Conservation (phyloP, 31 red algal species). For the Endocladia muricata region DNA sequence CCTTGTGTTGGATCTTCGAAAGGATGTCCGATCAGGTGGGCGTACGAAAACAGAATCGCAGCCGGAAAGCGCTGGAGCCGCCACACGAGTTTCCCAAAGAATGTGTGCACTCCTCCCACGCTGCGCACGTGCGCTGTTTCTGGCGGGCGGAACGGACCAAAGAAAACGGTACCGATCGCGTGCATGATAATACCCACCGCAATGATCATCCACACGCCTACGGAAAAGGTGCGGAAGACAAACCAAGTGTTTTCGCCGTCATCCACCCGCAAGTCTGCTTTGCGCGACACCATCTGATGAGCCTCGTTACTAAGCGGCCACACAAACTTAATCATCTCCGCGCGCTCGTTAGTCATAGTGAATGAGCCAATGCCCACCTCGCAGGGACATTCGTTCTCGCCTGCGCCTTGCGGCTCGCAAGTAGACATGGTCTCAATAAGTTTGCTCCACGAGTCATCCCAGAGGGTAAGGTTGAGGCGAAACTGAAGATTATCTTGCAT, state of each 20-base stretch:
- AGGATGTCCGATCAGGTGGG: constrained; percentile 51
- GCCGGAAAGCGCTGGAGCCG: constrained; percentile 37
- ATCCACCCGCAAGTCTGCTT: constrained; percentile 35
- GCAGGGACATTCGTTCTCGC: constrained; percentile 14
- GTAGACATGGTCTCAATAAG: background rate
- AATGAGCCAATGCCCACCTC: constrained; percentile 50
- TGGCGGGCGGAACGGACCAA: constrained; percentile 15
- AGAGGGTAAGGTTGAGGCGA: background rate
- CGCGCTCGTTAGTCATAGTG: constrained; percentile 47
- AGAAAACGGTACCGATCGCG: constrained; percentile 33
- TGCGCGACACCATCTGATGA: constrained; percentile 41
- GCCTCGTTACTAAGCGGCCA: constrained; percentile 61
- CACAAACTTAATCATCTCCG: constrained; percentile 29
- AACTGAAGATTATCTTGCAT: constrained; percentile 4
- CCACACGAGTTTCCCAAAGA: no score
- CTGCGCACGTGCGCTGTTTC: background rate
- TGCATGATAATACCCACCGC: constrained; percentile 29
- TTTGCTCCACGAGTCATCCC: background rate
- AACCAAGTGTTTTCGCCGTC: constrained; percentile 36
- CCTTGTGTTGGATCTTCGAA: constrained; percentile 10
- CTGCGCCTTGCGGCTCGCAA: background rate
- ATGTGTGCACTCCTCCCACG: no score
- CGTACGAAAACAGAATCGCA: constrained; percentile 40
- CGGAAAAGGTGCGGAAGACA: constrained; percentile 53
- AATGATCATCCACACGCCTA: constrained; percentile 40